phyloP scores from a whole-genome alignment of 345 rosid genomes.

The Boechera retrofracta region DNA sequence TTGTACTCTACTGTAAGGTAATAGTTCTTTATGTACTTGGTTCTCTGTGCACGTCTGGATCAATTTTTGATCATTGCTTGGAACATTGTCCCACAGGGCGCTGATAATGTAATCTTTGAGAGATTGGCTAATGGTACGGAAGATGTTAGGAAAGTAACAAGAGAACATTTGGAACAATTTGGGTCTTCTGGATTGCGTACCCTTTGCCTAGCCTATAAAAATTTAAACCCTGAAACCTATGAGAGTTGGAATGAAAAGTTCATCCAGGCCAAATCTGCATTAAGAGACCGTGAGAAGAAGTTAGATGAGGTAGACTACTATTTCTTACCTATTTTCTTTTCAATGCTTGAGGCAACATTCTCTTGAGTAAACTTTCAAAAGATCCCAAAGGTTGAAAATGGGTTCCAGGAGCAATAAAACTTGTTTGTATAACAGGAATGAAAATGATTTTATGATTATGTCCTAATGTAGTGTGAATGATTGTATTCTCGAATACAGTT shows the following conservation, averaged over 20 bases:
- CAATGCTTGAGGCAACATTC: conserved; percentile 17
- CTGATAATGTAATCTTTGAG: conserved; percentile 94
- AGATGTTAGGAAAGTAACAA: conserved; percentile 71
- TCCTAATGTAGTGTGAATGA: neutral
- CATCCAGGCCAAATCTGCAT: conserved; percentile 94
- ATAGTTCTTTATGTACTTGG: conserved; percentile 28
- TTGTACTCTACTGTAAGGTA: conserved; percentile 98
- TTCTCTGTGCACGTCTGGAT: conserved; percentile 14
- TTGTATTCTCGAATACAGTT: conserved; percentile 18
- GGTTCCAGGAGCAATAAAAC: conserved; percentile 6
- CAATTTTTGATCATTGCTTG: conserved; percentile 47
- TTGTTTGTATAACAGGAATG: conserved; percentile 8
- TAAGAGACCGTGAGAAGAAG: conserved; percentile 95
- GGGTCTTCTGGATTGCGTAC: conserved; percentile 98
- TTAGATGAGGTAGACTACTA: conserved; percentile 80
- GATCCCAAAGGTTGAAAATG: conserved; percentile 15
- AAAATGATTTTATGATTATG: conserved; percentile 14
- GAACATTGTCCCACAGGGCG: conserved; percentile 73
- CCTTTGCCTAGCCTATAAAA: conserved; percentile 92
- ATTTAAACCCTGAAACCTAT: conserved; percentile 74
- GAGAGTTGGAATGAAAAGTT: conserved; percentile 98
- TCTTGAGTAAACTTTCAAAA: conserved; percentile 21
- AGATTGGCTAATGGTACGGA: conserved; percentile 78
- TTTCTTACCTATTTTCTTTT: conserved; percentile 20
- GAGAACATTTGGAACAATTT: conserved; percentile 91